Base-by-base conservation (phyloP, 768 basidiomycete species). In the Nidularia sp. region DNA sequence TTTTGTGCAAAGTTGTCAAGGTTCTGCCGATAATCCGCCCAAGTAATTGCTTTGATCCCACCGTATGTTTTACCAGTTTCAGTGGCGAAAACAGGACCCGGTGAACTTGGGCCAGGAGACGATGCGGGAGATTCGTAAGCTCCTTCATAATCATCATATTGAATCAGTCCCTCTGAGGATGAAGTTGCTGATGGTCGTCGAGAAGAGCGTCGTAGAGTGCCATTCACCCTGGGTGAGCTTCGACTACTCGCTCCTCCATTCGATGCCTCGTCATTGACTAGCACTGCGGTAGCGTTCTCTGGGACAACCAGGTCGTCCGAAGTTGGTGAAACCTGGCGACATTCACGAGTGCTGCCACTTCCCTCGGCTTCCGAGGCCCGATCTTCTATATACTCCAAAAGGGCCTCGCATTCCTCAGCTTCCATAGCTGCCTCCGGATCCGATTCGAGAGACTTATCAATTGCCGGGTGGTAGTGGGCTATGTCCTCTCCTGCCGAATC, bases 21-120 rank as follows among this genome's bases (percentile, higher is more conserved):
- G 51, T 73, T 59, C 51, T 62, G 62, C 10, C 69, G 66, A 56
- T 66, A 72, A 10, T 64, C 58, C 15, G 66, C 57, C 72, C 76
- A 77, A 12, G 69, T 73, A 34, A 74, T 52, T 25, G 69, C 66
- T 5, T 63, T 62, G 55, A 70, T 68, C 1, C 70, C 74, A 6
- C 70, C 73, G 47, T 62, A 63, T 1, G 58, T n/a, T 34, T 1
- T 35, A 8, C 33, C 47, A 5, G 33, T 53, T 15, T 48, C 56
- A 29, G 53, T 54, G 5, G 47, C 15, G 22, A 39, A 32, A 25
- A 32, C 8, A 13, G 34, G 2, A 42, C 41, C 34, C 9, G 25
- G 25, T 29, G 45, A 43, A 31, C 12, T 29, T 45, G 35, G 48
- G 7, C 48, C 45, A 41, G 34, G 49, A n/a, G 47, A 55, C 15